Evolutionary conservation across 1,139 yeast genomes (phyloP).

Genomic region (Yamadazyma trypodendri): DNA sequence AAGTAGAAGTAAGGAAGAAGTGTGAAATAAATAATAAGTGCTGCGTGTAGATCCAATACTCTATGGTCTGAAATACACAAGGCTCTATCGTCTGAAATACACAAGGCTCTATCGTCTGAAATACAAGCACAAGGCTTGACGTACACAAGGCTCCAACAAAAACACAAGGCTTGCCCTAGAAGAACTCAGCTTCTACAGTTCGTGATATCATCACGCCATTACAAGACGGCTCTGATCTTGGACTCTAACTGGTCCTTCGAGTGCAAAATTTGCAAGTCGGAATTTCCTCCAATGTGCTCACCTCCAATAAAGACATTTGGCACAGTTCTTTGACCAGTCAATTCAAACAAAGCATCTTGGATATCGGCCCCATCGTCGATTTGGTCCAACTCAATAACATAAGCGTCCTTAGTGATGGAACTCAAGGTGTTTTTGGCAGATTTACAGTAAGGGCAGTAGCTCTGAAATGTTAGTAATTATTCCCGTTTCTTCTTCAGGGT

Average conservation of each 20-base stretch:
- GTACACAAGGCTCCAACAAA: too few relatives aligned
- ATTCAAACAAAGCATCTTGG: conserved; percentile 71
- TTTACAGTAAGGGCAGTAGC: conserved; percentile 70
- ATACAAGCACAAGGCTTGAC: too few relatives aligned
- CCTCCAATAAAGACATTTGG: conserved; percentile 91
- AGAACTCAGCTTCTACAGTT: too few relatives aligned
- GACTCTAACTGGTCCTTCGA: conserved; percentile 32
- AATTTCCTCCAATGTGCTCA: conserved; percentile 92
- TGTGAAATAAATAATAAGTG: too few relatives aligned
- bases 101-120: too few relatives aligned
- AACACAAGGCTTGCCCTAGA: too few relatives aligned
- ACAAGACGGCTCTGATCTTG: conserved; percentile 42
- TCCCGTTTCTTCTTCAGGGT: background rate
- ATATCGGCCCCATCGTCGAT: conserved; percentile 47
- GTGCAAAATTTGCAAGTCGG: conserved; percentile 69
- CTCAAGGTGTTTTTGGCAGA: conserved; percentile 60
- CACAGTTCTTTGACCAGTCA: conserved; percentile 90
- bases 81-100: too few relatives aligned
- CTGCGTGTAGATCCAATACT: too few relatives aligned
- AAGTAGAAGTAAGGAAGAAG: background rate
- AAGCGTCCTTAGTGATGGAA: conserved; percentile 52
- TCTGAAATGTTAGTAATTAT: conserved; percentile 22
- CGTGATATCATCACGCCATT: too few relatives aligned
- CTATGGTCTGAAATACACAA: too few relatives aligned
- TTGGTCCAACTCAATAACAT: conserved; percentile 64